These are phyloP conservation scores for Fraxinus quadrangulata DNA, from an alignment of 257 asterid species.

Conservation along the genomic window DNA sequence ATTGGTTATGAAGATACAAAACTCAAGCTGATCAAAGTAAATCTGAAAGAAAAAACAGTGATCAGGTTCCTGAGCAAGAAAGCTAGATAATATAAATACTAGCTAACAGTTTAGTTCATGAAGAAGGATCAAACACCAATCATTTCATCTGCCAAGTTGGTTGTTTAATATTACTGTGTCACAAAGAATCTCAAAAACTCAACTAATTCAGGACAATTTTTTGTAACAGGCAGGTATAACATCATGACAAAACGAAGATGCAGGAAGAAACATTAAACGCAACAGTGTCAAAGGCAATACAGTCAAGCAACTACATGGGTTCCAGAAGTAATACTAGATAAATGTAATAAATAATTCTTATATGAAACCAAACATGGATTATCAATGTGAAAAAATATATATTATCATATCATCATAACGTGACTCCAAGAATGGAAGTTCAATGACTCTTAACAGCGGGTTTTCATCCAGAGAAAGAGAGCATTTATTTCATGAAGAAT, in stretches of 20 bases:
- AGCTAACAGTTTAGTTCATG: not conserved
- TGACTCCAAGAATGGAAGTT: not conserved
- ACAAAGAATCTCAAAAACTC: not conserved
- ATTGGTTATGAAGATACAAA: conserved; percentile 32
- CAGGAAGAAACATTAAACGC: not conserved
- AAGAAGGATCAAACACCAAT: not conserved
- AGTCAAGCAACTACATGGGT: not conserved
- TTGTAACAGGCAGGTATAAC: not conserved
- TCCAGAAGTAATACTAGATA: not conserved
- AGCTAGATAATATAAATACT: not conserved
- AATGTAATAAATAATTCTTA: not conserved
- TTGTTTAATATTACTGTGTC: not conserved
- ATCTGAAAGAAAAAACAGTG: conserved; percentile 29
- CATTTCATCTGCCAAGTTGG: not conserved
- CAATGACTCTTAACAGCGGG: not conserved
- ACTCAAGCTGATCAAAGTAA: not conserved
- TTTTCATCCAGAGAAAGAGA: not conserved
- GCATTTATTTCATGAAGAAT: not conserved
- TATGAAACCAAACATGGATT: not conserved
- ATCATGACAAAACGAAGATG: not conserved
- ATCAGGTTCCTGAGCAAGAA: not conserved
- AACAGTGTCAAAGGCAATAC: not conserved
- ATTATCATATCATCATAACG: not conserved
- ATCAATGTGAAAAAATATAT: not conserved
- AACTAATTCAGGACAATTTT: not conserved